A percentile compares a stretch with the other conserved stretches of the same genome.
Conservation (phyloP, 768 basidiomycete genomes). For the Phaeotremella fagi region DNA sequence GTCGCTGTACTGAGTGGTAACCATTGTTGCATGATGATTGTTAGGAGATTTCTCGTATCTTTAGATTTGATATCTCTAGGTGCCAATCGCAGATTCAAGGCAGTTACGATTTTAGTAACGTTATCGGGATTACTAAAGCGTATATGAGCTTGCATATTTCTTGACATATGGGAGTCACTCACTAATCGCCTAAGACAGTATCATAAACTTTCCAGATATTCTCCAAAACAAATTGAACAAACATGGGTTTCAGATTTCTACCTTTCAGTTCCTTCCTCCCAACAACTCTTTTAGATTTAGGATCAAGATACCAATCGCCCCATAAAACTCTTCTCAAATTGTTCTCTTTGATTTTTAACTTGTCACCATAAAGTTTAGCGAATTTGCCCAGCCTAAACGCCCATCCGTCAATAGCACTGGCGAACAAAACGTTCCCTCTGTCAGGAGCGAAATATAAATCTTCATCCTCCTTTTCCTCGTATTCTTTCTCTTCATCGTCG, state of each 20-base stretch:
- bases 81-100: conserved; percentile 74
- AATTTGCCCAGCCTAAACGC: conserved; percentile 93
- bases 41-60: conserved; percentile 76
- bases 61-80: conserved; percentile 88
- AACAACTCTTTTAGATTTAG: conserved; percentile 89
- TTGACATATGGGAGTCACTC: conserved; percentile 48
- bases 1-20: conserved; percentile 86
- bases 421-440: conserved; percentile 91
- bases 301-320: conserved; percentile 96
- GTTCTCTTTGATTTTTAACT: conserved; percentile 82
- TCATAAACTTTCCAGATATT: conserved; percentile 98
- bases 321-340: conserved; percentile 82
- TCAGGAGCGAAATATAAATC: conserved; percentile 97
- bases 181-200: conserved; percentile 83
- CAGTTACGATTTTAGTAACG: conserved; percentile 75
- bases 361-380: conserved; percentile 82
- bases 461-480: conserved; percentile 94
- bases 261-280: conserved; percentile 81
- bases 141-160: background rate
- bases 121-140: conserved; percentile 77
- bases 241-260: conserved; percentile 82
- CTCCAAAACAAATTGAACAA: conserved; percentile 94
- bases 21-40: conserved; percentile 90
- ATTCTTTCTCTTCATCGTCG: conserved; percentile 50
- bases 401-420: conserved; percentile 95